Base-by-base conservation (phyloP, 2,329 filamentous ascomycete species). In the Penicillium frequentans region DNA sequence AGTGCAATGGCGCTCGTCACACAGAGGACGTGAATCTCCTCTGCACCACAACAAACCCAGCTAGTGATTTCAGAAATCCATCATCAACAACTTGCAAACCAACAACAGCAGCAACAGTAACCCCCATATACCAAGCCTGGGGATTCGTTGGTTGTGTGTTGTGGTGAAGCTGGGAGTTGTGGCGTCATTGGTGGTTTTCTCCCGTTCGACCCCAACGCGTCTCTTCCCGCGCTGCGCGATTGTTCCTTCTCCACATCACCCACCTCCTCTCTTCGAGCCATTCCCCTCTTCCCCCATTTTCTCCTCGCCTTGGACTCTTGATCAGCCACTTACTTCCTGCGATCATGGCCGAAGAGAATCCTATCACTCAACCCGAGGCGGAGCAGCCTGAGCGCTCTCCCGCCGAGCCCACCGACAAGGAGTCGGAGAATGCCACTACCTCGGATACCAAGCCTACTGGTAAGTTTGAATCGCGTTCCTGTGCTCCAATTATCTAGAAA, bases 291-390 rank as follows among this genome's bases (percentile, higher is more conserved):
- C 60, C 62, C 62, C 62, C 61, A 61, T 52, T 59, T 52, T 50
- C 52, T 54, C 47, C 51, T 23, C 48, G 47, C 37, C 52, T 48
- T 63, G 61, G 64, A 54, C 62, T 53, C 56, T 54, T 35, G 48
- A 48, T 55, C 60, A 60, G 44, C 52, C 55, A 58, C 50, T 47
- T 64, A 21, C 42, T 48, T 37, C 26, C 48, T 57, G 56, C 62
- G 65, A 73, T 62, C 61, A 78, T 77, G 70, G 71, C 75, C 59
- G 76, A 78, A 56, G 70, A 73, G 56, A 70, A 70, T 49, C 68
- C 70, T 63, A 66, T 71, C 57, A 61, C 70, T 61, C 63, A 68
- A 58, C 63, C 70, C 52, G 68, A 68, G 57, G 66, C 59, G 58
- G 70, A 75, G 64, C 66, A 68, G 65, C 62, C 66, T 26, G 70